Evolutionary conservation across 2,329 filamentous ascomycete species (phyloP).

Genomic region (Cercospora brassicicola): DNA sequence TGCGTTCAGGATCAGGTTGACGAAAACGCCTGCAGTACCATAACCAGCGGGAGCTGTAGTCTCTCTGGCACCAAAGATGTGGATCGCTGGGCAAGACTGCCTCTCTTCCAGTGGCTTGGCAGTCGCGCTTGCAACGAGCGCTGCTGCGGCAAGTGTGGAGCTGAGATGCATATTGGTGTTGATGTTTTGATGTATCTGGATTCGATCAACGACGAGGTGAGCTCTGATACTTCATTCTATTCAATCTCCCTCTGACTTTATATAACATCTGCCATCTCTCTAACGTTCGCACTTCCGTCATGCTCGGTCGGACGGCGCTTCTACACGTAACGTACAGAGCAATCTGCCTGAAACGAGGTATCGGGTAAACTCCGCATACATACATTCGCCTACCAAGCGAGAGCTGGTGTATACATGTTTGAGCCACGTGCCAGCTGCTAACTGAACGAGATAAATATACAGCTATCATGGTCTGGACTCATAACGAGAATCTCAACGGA

Average conservation of each 20-base stretch:
- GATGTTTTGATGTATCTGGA: neutral
- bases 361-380: neutral
- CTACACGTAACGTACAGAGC: neutral
- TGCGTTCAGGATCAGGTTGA: conserved; percentile 44
- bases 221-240: neutral
- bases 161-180: conserved; percentile 2
- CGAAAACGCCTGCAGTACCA: conserved; percentile 44
- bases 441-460: neutral
- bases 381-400: neutral
- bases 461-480: neutral
- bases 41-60: conserved; percentile 46
- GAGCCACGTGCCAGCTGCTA: neutral
- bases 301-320: conserved; percentile 1
- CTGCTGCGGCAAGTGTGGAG: neutral
- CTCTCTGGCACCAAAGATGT: conserved; percentile 49
- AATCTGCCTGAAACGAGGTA: conserved; percentile 5
- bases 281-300: neutral
- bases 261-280: neutral
- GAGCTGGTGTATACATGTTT: neutral
- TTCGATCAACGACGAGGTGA: neutral
- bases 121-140: neutral
- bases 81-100: conserved; percentile 43
- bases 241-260: neutral
- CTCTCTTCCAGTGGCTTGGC: conserved; percentile 2
- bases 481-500: neutral